Evolutionary conservation across 1,284 basidiomycete species (phyloP).

Genomic region (Mycena citricolor): DNA sequence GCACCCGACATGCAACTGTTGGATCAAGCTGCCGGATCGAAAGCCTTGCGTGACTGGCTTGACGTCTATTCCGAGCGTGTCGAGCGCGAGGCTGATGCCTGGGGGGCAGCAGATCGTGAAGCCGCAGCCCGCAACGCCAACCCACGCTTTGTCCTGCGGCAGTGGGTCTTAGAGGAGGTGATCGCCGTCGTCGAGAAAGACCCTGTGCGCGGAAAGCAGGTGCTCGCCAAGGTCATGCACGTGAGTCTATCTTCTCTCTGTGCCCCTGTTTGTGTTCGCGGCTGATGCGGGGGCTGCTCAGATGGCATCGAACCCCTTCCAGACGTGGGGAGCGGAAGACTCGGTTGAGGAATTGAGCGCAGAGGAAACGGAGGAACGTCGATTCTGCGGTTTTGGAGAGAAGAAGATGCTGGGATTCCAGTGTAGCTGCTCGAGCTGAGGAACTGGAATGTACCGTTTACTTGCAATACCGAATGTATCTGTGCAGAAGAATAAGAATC

Average conservation of each 20-base stretch:
- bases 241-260: conserved; percentile 41
- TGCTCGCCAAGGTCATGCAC: conserved; percentile 74
- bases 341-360: conserved; percentile 43
- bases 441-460: no score
- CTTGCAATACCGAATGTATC: no score
- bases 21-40: conserved; percentile 42
- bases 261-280: conserved; percentile 16
- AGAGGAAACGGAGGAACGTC: conserved; percentile 70
- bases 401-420: conserved; percentile 84
- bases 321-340: conserved; percentile 75
- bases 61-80: conserved; percentile 63
- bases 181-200: conserved; percentile 73
- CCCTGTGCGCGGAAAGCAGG: conserved; percentile 52
- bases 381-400: conserved; percentile 79
- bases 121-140: conserved; percentile 57
- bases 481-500: no score
- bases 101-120: conserved; percentile 40
- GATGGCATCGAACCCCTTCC: conserved; percentile 83
- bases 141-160: conserved; percentile 86
- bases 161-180: conserved; percentile 92
- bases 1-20: conserved; percentile 45
- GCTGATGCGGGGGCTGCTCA: conserved; percentile 32
- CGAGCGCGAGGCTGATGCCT: conserved; percentile 46
- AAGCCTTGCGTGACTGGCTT: conserved; percentile 70
- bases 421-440: conserved; percentile 86